Evolutionary conservation across 2,329 filamentous ascomycete species (phyloP).

Genomic region (Colletotrichum incanum): DNA sequence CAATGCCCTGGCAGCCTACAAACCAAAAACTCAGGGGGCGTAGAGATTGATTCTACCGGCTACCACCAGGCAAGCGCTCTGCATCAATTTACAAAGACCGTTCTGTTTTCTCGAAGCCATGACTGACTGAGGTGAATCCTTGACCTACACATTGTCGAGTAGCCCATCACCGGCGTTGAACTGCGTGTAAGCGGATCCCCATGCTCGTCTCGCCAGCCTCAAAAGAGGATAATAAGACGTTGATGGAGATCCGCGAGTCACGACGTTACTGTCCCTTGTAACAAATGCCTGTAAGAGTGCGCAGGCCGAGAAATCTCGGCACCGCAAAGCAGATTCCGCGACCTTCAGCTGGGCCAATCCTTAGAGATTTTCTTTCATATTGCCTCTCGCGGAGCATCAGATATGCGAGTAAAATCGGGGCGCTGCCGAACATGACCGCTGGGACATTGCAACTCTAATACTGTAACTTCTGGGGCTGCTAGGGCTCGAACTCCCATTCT

Average conservation of each 20-base stretch:
- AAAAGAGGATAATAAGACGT: neutral
- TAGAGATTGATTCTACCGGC: neutral
- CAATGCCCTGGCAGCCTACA: neutral
- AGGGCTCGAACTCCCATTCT: neutral
- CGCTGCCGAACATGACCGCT: neutral
- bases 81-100: neutral
- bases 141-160: neutral
- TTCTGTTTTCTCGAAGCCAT: neutral
- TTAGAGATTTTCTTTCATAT: slow-evolving; percentile 4
- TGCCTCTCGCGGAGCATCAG: neutral
- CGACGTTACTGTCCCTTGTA: neutral
- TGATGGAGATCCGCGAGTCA: slow-evolving; percentile 20
- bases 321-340: neutral
- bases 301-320: slow-evolving; percentile 11
- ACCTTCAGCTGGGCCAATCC: neutral
- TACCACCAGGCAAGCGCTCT: neutral
- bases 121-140: neutral
- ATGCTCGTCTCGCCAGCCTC: neutral
- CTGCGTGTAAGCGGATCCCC: neutral
- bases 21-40: neutral
- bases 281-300: slow-evolving; percentile 1
- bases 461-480: slow-evolving; percentile 1
- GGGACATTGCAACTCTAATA: slow-evolving; percentile 15
- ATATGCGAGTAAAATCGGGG: neutral
- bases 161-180: neutral